Evolutionary conservation across 345 rosid species (phyloP), one percentile per base, ranked within the genome.

Genomic region (Gossypium herbaceum): DNA sequence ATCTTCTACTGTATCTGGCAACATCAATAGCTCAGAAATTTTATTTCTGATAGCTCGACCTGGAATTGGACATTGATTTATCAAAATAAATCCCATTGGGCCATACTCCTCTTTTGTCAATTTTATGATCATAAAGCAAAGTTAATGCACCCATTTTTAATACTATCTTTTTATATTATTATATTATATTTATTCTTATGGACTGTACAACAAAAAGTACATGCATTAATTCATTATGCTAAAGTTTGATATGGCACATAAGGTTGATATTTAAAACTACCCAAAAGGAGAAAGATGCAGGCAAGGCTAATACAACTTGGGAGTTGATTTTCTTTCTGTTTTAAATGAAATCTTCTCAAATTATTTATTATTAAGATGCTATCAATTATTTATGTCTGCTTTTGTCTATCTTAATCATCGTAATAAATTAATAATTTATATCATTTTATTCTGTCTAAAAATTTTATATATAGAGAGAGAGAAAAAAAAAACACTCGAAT

Each of bases 201-300:
- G 60, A 59, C 44, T 63, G 69, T 60, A 17, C 58, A 48, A 45
- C 56, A 24, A 25, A 73, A 61, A 61, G 76, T 73, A 29, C 47
- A 27, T 48, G 15, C 69, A 62, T 73, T 29, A 20, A 52, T 71
- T 44, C 70, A 17, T 54, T 27, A 29, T 29, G 67, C n/a, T 70
- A 69, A 55, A 68, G 54, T 70, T 24, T 64, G 34, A 57, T 66
- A 66, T 45, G 73, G 68, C 73, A 29, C 57, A 56, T 55, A 79
- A 58, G 56, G 60, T 56, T 56, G 69, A 73, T 71, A 71, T 75
- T 79, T 15, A 71, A 64, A 29, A 27, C 72, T 12, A 41, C 22
- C 44, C 29, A 62, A 29, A 47, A 63, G 57, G 41, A 47, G 20
- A 71, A 47, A 47, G 58, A 7, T 17, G 44, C 44, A 50, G 57